phyloP scores from a whole-genome alignment of 345 rosid genomes.

The Dipteronia sinensis region DNA sequence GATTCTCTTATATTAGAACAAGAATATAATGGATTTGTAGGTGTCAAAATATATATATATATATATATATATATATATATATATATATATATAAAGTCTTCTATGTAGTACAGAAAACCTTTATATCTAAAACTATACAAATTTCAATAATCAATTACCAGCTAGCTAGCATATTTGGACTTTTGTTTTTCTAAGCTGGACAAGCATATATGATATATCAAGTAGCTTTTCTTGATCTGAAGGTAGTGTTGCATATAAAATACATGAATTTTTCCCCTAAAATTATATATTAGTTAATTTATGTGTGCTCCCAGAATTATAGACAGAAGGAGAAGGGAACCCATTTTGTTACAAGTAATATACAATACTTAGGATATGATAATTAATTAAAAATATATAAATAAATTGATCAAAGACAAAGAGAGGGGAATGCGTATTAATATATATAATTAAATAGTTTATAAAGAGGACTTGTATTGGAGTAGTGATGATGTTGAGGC shows the following conservation, averaged over 20 bases:
- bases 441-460: no score
- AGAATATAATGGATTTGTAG: neutral
- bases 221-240: neutral
- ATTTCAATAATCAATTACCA: neutral
- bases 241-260: neutral
- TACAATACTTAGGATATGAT: neutral
- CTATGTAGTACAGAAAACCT: neutral
- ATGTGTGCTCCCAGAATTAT: neutral
- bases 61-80: no score
- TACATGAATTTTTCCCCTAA: neutral
- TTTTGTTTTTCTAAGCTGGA: neutral
- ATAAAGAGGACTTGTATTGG: no score
- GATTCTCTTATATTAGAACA: neutral
- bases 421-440: no score
- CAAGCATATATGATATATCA: neutral
- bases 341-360: constrained; percentile 2
- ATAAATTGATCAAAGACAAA: no score
- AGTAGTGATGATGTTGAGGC: no score
- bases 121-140: neutral
- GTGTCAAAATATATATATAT: neutral
- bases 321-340: constrained; percentile 8
- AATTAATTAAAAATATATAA: no score
- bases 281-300: no score
- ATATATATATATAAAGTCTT: neutral
- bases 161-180: neutral